Evolutionary conservation across 192 early-diverging fungal species (phyloP).

Genomic region (Obelidium mucronatum): DNA sequence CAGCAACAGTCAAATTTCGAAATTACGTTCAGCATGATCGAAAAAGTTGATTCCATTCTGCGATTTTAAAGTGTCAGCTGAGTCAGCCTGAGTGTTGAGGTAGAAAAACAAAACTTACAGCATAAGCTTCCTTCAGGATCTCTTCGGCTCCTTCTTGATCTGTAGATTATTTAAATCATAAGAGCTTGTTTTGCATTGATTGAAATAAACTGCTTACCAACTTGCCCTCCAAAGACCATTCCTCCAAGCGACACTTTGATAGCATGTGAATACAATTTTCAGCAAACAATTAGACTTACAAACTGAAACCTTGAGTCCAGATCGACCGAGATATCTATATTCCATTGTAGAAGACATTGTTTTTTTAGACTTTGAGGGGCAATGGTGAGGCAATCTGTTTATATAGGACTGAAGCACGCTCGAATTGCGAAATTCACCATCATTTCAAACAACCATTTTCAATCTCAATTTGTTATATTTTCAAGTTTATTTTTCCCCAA

Average conservation of each 20-base stretch:
- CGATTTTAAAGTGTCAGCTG: too few relatives aligned
- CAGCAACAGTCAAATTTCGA: too few relatives aligned
- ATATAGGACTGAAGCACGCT: too few relatives aligned
- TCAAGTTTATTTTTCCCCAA: not conserved
- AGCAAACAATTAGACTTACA: slow-evolving; percentile 17
- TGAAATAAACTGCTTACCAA: slow-evolving; percentile 20
- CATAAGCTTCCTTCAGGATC: slow-evolving; percentile 15
- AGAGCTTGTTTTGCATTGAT: not conserved
- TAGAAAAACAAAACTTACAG: slow-evolving; percentile 8
- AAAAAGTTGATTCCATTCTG: slow-evolving; percentile 82
- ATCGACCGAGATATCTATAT: slow-evolving; percentile 78
- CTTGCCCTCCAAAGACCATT: slow-evolving; percentile 70
- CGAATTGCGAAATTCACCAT: too few relatives aligned
- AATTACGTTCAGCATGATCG: slow-evolving; percentile 45
- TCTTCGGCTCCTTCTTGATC: not conserved
- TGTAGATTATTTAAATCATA: too few relatives aligned
- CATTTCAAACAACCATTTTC: too few relatives aligned
- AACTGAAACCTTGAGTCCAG: slow-evolving; percentile 78
- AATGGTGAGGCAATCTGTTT: too few relatives aligned
- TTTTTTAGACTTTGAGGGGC: too few relatives aligned
- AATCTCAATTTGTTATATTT: not conserved
- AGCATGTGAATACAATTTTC: not conserved
- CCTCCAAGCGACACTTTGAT: slow-evolving; percentile 16
- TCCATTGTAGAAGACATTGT: too few relatives aligned
- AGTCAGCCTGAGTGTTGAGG: too few relatives aligned